Base-by-base conservation (phyloP, 2,329 filamentous ascomycete genomes). In the Apiospora arundinis region DNA sequence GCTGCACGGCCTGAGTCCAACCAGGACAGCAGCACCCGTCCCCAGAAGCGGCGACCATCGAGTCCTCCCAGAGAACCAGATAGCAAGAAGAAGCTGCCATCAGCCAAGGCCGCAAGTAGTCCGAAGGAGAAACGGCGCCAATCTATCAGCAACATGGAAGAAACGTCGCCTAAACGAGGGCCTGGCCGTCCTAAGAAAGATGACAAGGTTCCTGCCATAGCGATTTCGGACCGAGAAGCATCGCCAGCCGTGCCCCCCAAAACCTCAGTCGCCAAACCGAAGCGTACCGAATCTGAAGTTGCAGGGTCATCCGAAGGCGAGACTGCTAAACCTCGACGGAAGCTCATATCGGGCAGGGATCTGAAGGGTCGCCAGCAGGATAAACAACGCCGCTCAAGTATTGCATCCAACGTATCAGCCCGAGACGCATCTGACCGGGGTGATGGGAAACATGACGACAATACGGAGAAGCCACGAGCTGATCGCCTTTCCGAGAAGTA, bases 261-360 rank as follows among this genome's bases (percentile, higher is more conserved):
- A 73, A 69, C 74, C 18, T 82, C 84, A 14, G 76, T 82, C 16
- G 73, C 80, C 56, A 91, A 89, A 76, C 76, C 84, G 6, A 89
- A 86, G 74, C 85, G 86, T 66, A 79, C 83, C 1, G 90, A 92
- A 69, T 84, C 87, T 0, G 90, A 92, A 32, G 83, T 85, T 18
- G 84, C 81, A 2, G 81, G 84, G 8, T 89, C 87, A 0, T 90
- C 89, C 45, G 88, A 88, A 76, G 89, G 85, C 1, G 89, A 90
- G 77, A 79, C 86, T 11, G 78, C 84, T 28, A 92, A 91, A 76
- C 89, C 90, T 1, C 83, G 90, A 32, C 84, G 89, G 49, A 92
- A 91, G 76, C 84, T 92, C 14, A 85, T 92, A 25, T 92, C 90
- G 0, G 90, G 90, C 46, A 87, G 86, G 69, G 90, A 92, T 71